Conservation (phyloP, 1,284 basidiomycete genomes). For the Fomitopsis schrenkii region DNA sequence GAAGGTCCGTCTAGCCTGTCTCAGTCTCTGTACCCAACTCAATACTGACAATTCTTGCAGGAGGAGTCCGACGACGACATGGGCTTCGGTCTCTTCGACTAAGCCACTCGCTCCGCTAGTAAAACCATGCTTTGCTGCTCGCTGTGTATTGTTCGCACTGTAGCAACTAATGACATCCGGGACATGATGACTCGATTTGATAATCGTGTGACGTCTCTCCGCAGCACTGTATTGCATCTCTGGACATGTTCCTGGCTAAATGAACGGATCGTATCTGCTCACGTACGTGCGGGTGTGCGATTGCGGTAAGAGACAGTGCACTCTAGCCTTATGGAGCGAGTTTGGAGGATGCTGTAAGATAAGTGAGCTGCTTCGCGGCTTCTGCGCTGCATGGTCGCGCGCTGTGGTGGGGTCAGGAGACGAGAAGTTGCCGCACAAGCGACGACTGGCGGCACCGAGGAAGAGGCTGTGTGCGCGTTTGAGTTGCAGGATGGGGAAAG, state of each 20-base stretch:
- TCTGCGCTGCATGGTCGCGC: neutral
- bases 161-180: slow-evolving; percentile 3
- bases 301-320: neutral
- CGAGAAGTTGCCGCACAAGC: neutral
- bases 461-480: neutral
- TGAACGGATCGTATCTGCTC: neutral
- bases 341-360: neutral
- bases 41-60: slow-evolving; percentile 33
- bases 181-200: neutral
- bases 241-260: neutral
- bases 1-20: slow-evolving; percentile 42
- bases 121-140: slow-evolving; percentile 13
- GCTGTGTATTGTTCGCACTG: slow-evolving; percentile 10
- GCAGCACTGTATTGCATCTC: neutral
- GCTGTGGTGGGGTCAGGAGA: neutral
- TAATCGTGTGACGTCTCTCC: neutral
- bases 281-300: neutral
- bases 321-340: neutral
- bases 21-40: neutral
- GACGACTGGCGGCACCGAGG: neutral
- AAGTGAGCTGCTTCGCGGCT: neutral
- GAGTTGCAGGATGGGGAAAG: neutral
- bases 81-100: slow-evolving; percentile 96
- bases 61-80: slow-evolving; percentile 89
- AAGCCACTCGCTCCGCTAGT: slow-evolving; percentile 28